These are phyloP conservation scores for Candida dubliniensis DNA, from an alignment of 1,139 yeast species.

Conservation along the genomic window DNA sequence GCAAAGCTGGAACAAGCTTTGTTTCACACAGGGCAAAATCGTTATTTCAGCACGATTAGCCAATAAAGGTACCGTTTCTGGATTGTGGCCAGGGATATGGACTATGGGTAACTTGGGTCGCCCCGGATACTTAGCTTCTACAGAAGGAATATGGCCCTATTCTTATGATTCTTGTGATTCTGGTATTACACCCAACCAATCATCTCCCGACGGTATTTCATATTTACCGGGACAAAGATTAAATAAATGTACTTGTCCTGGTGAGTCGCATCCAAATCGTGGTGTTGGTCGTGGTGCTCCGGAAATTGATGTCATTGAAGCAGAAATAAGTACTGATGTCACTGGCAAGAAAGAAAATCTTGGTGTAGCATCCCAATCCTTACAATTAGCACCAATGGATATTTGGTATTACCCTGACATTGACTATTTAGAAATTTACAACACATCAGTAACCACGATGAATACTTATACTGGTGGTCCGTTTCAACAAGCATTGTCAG, in stretches of 20 bases:
- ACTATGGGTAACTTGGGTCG: conserved; percentile 83
- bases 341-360: conserved; percentile 25
- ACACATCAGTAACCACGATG: conserved; percentile 62
- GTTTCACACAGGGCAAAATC: conserved; percentile 73
- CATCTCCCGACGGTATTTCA: conserved; percentile 77
- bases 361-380: conserved; percentile 79
- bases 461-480: conserved; percentile 84
- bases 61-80: conserved; percentile 69
- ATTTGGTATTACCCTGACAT: conserved; percentile 86
- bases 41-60: conserved; percentile 75
- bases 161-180: conserved; percentile 82
- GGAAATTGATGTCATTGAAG: conserved; percentile 84
- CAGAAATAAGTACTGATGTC: conserved; percentile 51
- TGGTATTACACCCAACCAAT: conserved; percentile 86
- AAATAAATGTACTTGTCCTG: conserved; percentile 68
- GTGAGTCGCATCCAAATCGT: conserved; percentile 75
- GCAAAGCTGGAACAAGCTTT: conserved; percentile 80
- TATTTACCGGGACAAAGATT: conserved; percentile 77
- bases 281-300: conserved; percentile 90
- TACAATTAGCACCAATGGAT: conserved; percentile 83
- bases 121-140: conserved; percentile 75
- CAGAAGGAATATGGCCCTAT: conserved; percentile 92
- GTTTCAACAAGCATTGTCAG: conserved; percentile 81
- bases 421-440: conserved; percentile 64
- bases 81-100: conserved; percentile 93